These are phyloP conservation scores for Teunomyces kruisii DNA, from an alignment of 805 yeast species.

Conservation along the genomic window DNA sequence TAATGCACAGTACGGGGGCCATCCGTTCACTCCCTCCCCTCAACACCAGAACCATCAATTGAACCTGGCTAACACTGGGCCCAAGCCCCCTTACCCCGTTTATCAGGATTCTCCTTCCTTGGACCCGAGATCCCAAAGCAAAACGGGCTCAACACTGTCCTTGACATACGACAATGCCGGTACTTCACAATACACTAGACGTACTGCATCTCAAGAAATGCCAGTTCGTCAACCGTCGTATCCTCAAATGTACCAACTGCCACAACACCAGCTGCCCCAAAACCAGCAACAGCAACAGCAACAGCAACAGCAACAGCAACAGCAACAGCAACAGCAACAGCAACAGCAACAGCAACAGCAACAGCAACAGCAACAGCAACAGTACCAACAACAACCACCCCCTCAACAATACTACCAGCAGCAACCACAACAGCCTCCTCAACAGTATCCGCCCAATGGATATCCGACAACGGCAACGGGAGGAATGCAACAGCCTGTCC, in stretches of 20 bases:
- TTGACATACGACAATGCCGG: background rate
- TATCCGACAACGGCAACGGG: background rate
- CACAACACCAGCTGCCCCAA: conserved; percentile 1
- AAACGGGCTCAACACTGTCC: conserved; percentile 1
- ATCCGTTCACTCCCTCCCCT: background rate
- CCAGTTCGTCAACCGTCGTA: background rate
- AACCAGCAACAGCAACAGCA: conserved; percentile 7
- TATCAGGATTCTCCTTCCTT: conserved; percentile 1
- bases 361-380: conserved; percentile 9
- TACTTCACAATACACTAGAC: background rate
- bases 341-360: conserved; percentile 3
- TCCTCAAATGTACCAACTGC: background rate
- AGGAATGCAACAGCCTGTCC: background rate
- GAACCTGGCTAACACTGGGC: background rate
- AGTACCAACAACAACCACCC: conserved; percentile 1
- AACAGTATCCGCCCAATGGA: conserved; percentile 1
- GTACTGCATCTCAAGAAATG: background rate
- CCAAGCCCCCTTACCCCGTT: conserved; percentile 1
- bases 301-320: conserved; percentile 11
- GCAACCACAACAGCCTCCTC: conserved; percentile 9
- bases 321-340: conserved; percentile 8
- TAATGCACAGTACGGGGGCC: background rate
- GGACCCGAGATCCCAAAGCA: background rate
- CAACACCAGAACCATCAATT: conserved; percentile 2
- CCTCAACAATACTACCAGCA: conserved; percentile 2